Conservation (phyloP, 1,139 yeast genomes). For the Scheffersomyces stambukii region DNA sequence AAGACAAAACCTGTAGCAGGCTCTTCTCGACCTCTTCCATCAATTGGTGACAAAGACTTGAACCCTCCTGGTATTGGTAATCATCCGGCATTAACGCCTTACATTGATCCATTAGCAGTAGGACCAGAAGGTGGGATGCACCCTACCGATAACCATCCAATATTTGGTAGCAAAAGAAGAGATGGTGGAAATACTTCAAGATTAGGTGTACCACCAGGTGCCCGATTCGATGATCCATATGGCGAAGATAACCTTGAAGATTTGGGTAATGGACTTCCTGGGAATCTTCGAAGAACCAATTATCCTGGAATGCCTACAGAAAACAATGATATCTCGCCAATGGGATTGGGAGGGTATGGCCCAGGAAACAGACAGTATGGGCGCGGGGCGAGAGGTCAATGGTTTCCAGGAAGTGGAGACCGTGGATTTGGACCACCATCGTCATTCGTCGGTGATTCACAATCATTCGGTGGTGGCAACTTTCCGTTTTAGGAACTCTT, state of each 20-base stretch:
- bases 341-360: too few species aligned
- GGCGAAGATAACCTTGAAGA: conserved; percentile 40
- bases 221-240: conserved; percentile 54
- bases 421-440: too few species aligned
- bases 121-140: conserved; percentile 48
- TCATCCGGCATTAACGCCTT: conserved; percentile 41
- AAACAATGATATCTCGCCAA: too few species aligned
- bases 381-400: too few species aligned
- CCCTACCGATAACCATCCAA: conserved; percentile 48
- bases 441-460: too few species aligned
- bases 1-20: conserved; percentile 8
- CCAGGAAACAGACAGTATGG: too few species aligned
- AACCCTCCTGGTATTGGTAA: conserved; percentile 45
- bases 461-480: too few species aligned
- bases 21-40: conserved; percentile 17
- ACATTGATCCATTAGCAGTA: conserved; percentile 23
- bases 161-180: conserved; percentile 28
- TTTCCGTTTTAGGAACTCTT: too few species aligned
- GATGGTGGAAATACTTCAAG: conserved; percentile 20
- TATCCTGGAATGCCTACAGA: too few species aligned
- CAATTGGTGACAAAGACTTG: conserved; percentile 49
- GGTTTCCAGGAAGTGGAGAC: too few species aligned
- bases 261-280: conserved; percentile 49
- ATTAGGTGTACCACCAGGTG: conserved; percentile 45
- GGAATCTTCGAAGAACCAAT: conserved; percentile 32